Evolutionary conservation across 2,329 filamentous ascomycete genomes (phyloP).

Genomic region (Penicillium glabrum): DNA sequence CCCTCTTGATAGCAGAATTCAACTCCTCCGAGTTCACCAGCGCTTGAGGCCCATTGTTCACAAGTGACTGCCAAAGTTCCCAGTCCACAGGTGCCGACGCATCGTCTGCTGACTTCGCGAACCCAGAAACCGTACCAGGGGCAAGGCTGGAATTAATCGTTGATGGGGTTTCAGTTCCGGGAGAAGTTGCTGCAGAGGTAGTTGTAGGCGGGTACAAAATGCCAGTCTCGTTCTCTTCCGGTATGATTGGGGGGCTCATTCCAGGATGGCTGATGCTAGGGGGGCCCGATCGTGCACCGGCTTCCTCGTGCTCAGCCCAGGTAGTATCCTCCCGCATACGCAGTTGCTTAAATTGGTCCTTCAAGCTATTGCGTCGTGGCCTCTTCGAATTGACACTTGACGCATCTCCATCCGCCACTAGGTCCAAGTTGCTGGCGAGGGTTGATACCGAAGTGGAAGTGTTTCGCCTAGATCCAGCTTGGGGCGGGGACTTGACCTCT

Average conservation of each 20-base stretch:
- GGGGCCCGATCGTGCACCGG: slow-evolving; percentile 48
- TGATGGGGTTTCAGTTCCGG: slow-evolving; percentile 54
- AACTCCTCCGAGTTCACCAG: slow-evolving; percentile 89
- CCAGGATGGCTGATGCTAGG: slow-evolving; percentile 44
- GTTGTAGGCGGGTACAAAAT: slow-evolving; percentile 27
- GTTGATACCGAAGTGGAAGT: slow-evolving; percentile 80
- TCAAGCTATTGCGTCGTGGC: slow-evolving; percentile 63
- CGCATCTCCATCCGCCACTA: slow-evolving; percentile 54
- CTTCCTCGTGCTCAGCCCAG: slow-evolving; percentile 57
- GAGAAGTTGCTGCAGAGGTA: slow-evolving; percentile 30
- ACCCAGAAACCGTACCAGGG: slow-evolving; percentile 81
- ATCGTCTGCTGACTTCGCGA: slow-evolving; percentile 68
- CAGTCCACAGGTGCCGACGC: slow-evolving; percentile 78
- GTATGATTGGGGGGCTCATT: slow-evolving; percentile 49
- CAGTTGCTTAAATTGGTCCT: slow-evolving; percentile 76
- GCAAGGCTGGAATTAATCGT: slow-evolving; percentile 70
- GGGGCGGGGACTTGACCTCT: slow-evolving; percentile 58
- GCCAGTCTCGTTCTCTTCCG: slow-evolving; percentile 47
- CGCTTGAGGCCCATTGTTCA: slow-evolving; percentile 88
- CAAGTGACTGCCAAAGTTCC: slow-evolving; percentile 96
- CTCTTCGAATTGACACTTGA: slow-evolving; percentile 48
- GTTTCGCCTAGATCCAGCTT: slow-evolving; percentile 60
- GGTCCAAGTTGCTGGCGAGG: slow-evolving; percentile 74
- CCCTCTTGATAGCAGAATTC: slow-evolving; percentile 84
- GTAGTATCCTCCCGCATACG: slow-evolving; percentile 72